A percentile compares a stretch with the other conserved stretches of the same genome.
Evolutionary conservation across 768 basidiomycete genomes (phyloP).

Genomic region (Pleurotus ostreatus): DNA sequence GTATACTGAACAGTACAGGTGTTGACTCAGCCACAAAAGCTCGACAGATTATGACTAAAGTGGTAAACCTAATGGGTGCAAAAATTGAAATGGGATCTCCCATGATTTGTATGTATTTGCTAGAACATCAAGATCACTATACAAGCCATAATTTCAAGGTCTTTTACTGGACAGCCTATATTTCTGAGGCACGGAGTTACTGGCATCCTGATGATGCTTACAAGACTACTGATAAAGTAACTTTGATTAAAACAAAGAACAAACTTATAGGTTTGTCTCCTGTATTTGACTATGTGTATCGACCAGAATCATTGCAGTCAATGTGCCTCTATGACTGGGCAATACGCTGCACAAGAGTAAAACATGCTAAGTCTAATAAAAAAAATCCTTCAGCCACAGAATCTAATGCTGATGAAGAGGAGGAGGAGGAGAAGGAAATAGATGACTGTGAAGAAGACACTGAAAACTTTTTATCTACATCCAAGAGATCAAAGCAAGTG

Average conservation of each 20-base stretch:
- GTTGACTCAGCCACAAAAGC: slow-evolving; percentile 11
- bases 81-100: slow-evolving; percentile 27
- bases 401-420: neutral
- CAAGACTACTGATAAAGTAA: slow-evolving; percentile 15
- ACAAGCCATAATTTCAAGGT: slow-evolving; percentile 16
- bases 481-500: no score
- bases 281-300: slow-evolving; percentile 12
- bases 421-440: no score
- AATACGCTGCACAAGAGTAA: neutral
- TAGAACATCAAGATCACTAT: slow-evolving; percentile 16
- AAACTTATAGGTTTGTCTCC: slow-evolving; percentile 17
- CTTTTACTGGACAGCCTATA: slow-evolving; percentile 12
- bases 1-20: neutral
- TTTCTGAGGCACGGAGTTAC: slow-evolving; percentile 11
- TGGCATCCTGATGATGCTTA: slow-evolving; percentile 12
- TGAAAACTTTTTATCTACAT: no score
- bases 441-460: no score
- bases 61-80: slow-evolving; percentile 22
- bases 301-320: slow-evolving; percentile 1
- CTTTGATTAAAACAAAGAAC: slow-evolving; percentile 14
- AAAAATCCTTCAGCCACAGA: neutral
- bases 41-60: slow-evolving; percentile 20
- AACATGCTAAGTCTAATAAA: no score
- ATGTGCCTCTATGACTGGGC: slow-evolving; percentile 16
- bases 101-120: neutral